These are phyloP conservation scores for Scutellaria minor DNA, from an alignment of 257 asterid species.

Conservation along the genomic window DNA sequence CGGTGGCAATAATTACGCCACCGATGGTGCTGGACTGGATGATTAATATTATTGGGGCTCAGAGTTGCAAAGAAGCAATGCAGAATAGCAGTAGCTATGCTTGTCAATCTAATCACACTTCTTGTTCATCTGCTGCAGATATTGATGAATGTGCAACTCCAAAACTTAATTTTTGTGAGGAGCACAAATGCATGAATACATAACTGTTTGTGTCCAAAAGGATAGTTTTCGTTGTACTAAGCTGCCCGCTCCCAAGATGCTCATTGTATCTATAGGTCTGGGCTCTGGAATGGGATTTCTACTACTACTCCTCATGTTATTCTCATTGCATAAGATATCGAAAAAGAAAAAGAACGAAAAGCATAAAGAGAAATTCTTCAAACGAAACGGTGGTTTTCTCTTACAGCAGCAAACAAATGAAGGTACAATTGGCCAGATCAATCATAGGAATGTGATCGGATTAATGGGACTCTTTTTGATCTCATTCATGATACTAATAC, in stretches of 20 bases:
- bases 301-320: neutral
- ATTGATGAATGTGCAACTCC: slow-evolving; percentile 18
- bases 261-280: neutral
- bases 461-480: slow-evolving; percentile 33
- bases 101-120: neutral
- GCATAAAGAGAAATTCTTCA: slow-evolving; percentile 20
- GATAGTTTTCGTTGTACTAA: neutral
- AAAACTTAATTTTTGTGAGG: neutral
- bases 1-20: neutral
- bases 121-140: slow-evolving; percentile 19
- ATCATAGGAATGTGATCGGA: slow-evolving; percentile 37
- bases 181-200: neutral
- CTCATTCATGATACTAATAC: slow-evolving; percentile 22
- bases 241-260: no score
- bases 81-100: neutral
- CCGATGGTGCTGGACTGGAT: slow-evolving; percentile 33
- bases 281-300: slow-evolving; percentile 24
- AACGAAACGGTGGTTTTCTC: slow-evolving; percentile 33
- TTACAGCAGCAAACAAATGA: slow-evolving; percentile 19
- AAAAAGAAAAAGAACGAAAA: neutral
- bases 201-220: slow-evolving; percentile 11
- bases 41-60: neutral
- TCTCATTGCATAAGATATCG: neutral
- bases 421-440: slow-evolving; percentile 21
- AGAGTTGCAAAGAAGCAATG: slow-evolving; percentile 1